Evolutionary conservation across 176 grass and related monocot species (phyloP), one percentile per base, ranked within the genome.

Genomic region (Carex scoparia): DNA sequence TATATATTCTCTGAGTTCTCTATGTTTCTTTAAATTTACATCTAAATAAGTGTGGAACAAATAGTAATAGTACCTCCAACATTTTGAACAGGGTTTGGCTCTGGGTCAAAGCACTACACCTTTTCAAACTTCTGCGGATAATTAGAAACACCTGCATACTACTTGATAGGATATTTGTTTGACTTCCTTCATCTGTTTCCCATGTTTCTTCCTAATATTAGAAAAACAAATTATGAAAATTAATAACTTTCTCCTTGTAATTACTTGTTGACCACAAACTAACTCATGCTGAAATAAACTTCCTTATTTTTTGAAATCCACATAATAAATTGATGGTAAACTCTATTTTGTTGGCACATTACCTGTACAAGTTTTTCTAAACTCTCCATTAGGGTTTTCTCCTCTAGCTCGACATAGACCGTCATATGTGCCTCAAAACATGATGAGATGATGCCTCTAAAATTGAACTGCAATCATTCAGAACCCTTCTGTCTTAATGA

Each of bases 301-400:
- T 16, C 0, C 15, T 2, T 19, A 7, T 19, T 32, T 32, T 14
- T 32, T 23, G 15, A 14, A 55, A 55, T 54, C 27, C 30, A 79
- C 33, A 14, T n/a, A 35, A 35, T 37, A 31, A 58, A 37, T 79
- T 79, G 74, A 13, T 58, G 48, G 56, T 66, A 8, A 88, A 69
- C 27, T 81, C 53, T 83, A 70, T 56, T 55, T 68, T 84, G 46
- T 86, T 8, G 53, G 44, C 51, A 61, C 35, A 40, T 62, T 91
- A 99, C 96, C 96, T 94, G 96, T 78, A 92, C 92, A 91, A 99
- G 93, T 87, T 99, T 99, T 65, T 99, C 96, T 88, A 99, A 95
- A 88, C 94, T 89, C 67, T 99, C 96, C 63, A 92, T 86, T 35
- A 99, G 86, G 70, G 96, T 95, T 89, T 99, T 99, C 72, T 95